Conservation (phyloP, 1,284 basidiomycete species). For the Sanghuangporus weigelae region DNA sequence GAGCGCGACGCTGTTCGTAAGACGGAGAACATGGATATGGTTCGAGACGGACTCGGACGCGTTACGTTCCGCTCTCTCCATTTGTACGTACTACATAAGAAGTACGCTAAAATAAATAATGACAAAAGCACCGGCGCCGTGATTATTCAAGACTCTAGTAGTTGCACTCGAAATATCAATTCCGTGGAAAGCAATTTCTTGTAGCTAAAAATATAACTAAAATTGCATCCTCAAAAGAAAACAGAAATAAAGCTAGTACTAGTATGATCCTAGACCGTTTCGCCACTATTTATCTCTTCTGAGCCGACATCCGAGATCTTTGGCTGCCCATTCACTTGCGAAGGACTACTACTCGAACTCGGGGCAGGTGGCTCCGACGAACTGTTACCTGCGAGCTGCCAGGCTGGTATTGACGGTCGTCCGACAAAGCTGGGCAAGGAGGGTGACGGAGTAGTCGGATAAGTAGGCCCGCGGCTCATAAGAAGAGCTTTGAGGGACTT, state of each 20-base stretch:
- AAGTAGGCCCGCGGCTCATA: constrained; percentile 66
- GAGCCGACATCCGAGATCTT: background rate
- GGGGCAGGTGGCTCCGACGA: background rate
- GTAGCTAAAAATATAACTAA: background rate
- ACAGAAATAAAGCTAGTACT: background rate
- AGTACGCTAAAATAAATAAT: background rate
- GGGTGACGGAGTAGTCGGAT: constrained; percentile 44
- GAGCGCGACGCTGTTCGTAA: constrained; percentile 12
- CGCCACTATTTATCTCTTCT: background rate
- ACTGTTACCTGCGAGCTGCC: constrained; percentile 59
- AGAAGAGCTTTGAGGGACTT: constrained; percentile 92
- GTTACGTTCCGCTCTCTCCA: background rate
- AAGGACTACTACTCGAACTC: background rate
- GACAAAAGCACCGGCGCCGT: background rate
- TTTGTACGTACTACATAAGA: background rate
- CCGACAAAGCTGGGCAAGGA: constrained; percentile 43
- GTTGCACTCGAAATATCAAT: background rate
- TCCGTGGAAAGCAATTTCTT: background rate
- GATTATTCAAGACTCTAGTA: background rate
- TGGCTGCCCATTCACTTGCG: background rate
- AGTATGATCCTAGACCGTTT: background rate
- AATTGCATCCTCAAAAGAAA: background rate
- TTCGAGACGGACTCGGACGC: constrained; percentile 1
- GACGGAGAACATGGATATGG: constrained; percentile 14
- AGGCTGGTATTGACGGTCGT: constrained; percentile 79